Percentiles rank a stretch among this genome's conserved stretches.
These are phyloP conservation scores for Telfairia occidentalis DNA, from an alignment of 331 rosid species.

Conservation along the genomic window DNA sequence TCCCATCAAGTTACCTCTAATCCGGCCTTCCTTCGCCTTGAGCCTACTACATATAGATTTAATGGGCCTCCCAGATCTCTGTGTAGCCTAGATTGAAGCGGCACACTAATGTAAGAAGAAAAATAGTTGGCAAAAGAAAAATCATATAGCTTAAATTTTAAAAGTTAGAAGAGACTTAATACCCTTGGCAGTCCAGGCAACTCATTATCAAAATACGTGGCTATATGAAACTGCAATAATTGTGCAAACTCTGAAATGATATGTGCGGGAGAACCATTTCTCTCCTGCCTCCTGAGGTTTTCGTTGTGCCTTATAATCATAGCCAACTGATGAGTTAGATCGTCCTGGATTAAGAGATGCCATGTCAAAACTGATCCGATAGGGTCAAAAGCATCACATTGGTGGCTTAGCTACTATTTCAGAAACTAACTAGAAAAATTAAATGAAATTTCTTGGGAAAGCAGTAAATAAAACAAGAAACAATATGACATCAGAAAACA, in stretches of 20 bases:
- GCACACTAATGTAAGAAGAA: not conserved
- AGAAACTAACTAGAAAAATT: constrained; percentile 13
- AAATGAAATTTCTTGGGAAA: not conserved
- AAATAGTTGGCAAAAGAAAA: not conserved
- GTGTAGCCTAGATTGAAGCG: constrained; percentile 58
- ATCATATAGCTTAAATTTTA: not conserved
- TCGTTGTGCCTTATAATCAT: constrained; percentile 95
- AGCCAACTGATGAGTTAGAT: constrained; percentile 93
- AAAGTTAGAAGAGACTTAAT: not conserved
- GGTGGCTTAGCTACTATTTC: not conserved
- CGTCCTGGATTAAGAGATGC: constrained; percentile 51
- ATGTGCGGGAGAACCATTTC: constrained; percentile 95
- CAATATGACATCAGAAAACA: not conserved
- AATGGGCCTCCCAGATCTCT: constrained; percentile 95
- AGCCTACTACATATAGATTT: constrained; percentile 98
- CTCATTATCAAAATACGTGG: constrained; percentile 92
- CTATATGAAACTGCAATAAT: constrained; percentile 88
- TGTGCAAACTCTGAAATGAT: constrained; percentile 95
- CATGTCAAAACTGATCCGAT: not conserved
- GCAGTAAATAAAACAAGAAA: not conserved
- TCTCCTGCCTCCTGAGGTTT: constrained; percentile 83
- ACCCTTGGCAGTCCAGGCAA: constrained; percentile 96
- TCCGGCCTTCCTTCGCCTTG: constrained; percentile 94
- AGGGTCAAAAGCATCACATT: not conserved
- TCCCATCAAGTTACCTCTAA: constrained; percentile 97